phyloP scores from a whole-genome alignment of 805 yeast genomes.

The Hanseniaspora meyeri region DNA sequence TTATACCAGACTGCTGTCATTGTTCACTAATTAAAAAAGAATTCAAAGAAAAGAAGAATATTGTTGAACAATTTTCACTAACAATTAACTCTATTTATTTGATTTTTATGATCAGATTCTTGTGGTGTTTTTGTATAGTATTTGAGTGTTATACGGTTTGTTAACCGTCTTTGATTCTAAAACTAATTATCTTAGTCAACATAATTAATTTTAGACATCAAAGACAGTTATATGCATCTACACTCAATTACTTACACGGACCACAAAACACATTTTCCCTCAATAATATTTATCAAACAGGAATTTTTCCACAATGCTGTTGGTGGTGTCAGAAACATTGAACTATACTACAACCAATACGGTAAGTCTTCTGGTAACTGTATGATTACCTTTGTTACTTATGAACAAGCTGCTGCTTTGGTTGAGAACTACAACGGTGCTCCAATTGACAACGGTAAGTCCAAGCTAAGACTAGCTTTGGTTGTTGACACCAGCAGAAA shows the following conservation, averaged over 20 bases:
- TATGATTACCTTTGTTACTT: slow-evolving; percentile 60
- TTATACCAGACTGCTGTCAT: neutral
- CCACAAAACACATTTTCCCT: neutral
- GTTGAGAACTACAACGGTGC: slow-evolving; percentile 81
- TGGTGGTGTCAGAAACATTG: slow-evolving; percentile 67
- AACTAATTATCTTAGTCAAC: neutral
- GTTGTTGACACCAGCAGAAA: slow-evolving; percentile 72
- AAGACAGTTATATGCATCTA: neutral
- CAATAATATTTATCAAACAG: slow-evolving; percentile 31
- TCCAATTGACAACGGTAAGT: slow-evolving; percentile 78
- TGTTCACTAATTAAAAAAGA: neutral
- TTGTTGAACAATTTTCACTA: neutral
- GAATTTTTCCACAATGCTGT: slow-evolving; percentile 80
- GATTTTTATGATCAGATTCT: neutral
- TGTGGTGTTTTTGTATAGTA: neutral
- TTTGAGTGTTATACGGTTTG: neutral
- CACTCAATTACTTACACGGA: too few relatives aligned
- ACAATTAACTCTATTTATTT: neutral
- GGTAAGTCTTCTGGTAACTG: slow-evolving; percentile 91
- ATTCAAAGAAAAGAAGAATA: neutral
- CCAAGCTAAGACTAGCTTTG: slow-evolving; percentile 65
- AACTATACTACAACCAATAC: slow-evolving; percentile 67
- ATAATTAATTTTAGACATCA: neutral
- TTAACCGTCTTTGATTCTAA: neutral
- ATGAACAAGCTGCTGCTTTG: slow-evolving; percentile 63